A percentile compares a stretch with the other conserved stretches of the same genome.
These are phyloP conservation scores for Globisporangium nagaii DNA, from an alignment of 352 stramenopile genomes.

Conservation along the genomic window DNA sequence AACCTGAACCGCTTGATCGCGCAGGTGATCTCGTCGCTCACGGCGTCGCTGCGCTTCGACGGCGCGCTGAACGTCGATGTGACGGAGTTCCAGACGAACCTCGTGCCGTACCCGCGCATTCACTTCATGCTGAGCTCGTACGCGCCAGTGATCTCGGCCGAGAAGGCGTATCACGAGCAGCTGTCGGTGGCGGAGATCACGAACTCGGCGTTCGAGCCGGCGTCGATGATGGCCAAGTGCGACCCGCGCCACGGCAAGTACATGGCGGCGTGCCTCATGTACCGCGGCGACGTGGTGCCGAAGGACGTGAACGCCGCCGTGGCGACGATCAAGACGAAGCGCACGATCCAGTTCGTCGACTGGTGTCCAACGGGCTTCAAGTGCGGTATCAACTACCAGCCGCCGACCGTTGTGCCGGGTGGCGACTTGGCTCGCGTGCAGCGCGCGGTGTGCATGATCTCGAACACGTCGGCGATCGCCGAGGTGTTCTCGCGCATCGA, in stretches of 20 bases:
- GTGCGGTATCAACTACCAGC: conserved; percentile 99
- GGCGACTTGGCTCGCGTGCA: conserved; percentile 97
- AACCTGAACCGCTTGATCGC: conserved; percentile 98
- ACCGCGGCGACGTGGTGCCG: conserved; percentile 94
- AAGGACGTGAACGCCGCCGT: conserved; percentile 96
- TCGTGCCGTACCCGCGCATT: conserved; percentile 98
- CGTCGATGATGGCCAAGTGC: conserved; percentile 99
- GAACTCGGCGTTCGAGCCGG: conserved; percentile 97
- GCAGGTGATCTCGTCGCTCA: conserved; percentile 98
- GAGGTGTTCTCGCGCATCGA: conserved; percentile 98
- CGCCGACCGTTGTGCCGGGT: conserved; percentile 93
- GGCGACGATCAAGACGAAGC: conserved; percentile 99
- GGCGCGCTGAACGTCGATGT: conserved; percentile 98
- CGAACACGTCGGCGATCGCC: conserved; percentile 98
- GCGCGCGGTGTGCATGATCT: conserved; percentile 98
- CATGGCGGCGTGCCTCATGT: conserved; percentile 99
- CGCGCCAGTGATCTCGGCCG: conserved; percentile 95
- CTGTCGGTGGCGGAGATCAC: conserved; percentile 98
- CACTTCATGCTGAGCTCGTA: conserved; percentile 99
- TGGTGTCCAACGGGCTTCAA: conserved; percentile 99
- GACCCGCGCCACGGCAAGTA: conserved; percentile 99
- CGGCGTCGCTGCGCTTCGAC: conserved; percentile 97
- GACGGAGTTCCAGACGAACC: conserved; percentile 99
- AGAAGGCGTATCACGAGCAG: conserved; percentile 97
- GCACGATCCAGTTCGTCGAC: conserved; percentile 99